These are phyloP conservation scores for Erigeron canadensis DNA, from an alignment of 129 eudicot species.

Conservation along the genomic window DNA sequence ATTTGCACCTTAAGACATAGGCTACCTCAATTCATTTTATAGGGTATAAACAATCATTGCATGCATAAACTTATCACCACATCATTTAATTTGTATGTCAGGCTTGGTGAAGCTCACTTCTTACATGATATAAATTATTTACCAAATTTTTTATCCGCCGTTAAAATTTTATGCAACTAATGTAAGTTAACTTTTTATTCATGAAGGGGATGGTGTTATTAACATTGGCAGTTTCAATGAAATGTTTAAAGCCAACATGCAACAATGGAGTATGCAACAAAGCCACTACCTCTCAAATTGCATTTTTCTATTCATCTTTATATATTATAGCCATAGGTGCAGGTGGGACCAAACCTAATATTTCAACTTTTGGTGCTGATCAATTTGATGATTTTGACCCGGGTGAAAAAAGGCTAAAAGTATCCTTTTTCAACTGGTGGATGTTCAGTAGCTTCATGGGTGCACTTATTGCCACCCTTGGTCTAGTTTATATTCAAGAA, in stretches of 20 bases:
- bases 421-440: conserved; percentile 97
- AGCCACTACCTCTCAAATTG: conserved; percentile 60
- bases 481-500: conserved; percentile 91
- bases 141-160: not conserved
- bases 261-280: conserved; percentile 65
- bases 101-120: conserved; percentile 4
- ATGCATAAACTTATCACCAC: not conserved
- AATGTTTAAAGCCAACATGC: conserved; percentile 71
- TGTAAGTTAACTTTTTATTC: not conserved
- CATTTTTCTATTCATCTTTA: conserved; percentile 75
- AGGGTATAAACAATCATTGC: conserved; percentile 3
- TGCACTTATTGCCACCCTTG: conserved; percentile 70
- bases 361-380: conserved; percentile 96
- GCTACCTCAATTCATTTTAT: not conserved
- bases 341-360: conserved; percentile 95
- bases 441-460: conserved; percentile 87
- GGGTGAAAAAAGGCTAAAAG: conserved; percentile 66
- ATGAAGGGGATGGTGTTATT: conserved; percentile 84
- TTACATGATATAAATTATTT: conserved; percentile 10
- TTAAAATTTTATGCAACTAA: not conserved
- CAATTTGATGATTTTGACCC: conserved; percentile 90
- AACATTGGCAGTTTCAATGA: conserved; percentile 78
- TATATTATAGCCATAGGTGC: conserved; percentile 87
- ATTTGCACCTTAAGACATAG: not conserved
- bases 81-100: not conserved